Evolutionary conservation across 176 grass and related monocot species (phyloP).

Genomic region (Areca catechu): DNA sequence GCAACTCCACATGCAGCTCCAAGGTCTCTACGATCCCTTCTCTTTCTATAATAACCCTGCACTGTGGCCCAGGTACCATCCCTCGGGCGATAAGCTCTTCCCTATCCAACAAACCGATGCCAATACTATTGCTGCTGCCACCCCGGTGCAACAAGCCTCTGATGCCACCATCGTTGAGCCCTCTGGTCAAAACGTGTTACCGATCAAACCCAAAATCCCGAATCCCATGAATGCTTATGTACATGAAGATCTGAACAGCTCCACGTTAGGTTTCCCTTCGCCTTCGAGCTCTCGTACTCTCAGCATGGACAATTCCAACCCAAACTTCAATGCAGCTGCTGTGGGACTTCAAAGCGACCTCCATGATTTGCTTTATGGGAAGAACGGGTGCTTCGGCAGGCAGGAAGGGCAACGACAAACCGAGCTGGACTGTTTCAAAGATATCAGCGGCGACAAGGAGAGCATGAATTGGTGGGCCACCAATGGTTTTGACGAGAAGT

Average conservation of each 20-base stretch:
- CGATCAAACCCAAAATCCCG: not conserved
- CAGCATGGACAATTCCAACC: no score
- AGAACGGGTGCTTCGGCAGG: no score
- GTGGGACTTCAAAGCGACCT: no score
- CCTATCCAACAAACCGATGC: not conserved
- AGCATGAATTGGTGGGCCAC: conserved; percentile 3
- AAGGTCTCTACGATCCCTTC: conserved; percentile 49
- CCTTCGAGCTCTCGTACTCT: not conserved
- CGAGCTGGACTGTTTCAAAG: conserved; percentile 3
- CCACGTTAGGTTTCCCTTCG: conserved; percentile 1
- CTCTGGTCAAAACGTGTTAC: not conserved
- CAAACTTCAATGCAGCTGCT: no score
- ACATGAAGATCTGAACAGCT: not conserved
- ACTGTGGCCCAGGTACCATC: conserved; percentile 30
- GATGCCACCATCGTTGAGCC: not conserved
- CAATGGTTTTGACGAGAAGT: conserved; percentile 3
- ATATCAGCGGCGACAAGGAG: not conserved
- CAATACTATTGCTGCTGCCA: not conserved
- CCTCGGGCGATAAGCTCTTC: not conserved
- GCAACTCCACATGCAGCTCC: conserved; percentile 87
- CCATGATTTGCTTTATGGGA: no score
- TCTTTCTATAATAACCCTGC: conserved; percentile 5
- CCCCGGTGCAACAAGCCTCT: not conserved
- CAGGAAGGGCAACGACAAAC: not conserved
- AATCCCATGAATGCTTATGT: not conserved